Percentiles rank a stretch among this genome's conserved stretches.
phyloP scores from a whole-genome alignment of 1,284 basidiomycete species.

The Heterobasidion irregulare region DNA sequence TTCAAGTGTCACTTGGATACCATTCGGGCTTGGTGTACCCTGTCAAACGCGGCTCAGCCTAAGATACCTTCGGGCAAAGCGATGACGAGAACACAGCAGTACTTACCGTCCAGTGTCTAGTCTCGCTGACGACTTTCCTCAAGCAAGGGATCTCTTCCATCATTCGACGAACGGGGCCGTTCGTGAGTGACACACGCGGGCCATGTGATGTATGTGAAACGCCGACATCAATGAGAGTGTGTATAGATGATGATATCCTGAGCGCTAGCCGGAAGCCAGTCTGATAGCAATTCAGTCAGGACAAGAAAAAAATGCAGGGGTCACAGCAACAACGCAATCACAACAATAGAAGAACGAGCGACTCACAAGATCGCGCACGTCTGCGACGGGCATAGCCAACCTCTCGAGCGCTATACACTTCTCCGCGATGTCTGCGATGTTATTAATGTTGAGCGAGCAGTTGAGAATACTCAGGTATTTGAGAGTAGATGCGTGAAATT shows the following conservation, averaged over 20 bases:
- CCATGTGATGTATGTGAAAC: constrained; percentile 36
- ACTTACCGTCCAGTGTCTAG: constrained; percentile 51
- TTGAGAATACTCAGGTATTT: constrained; percentile 38
- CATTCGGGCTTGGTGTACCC: not conserved
- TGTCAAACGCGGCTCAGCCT: not conserved
- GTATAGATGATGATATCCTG: constrained; percentile 29
- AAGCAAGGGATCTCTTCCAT: constrained; percentile 34
- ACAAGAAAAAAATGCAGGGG: not conserved
- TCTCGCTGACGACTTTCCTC: constrained; percentile 41
- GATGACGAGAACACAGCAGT: not conserved
- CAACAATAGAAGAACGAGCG: not conserved
- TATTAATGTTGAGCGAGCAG: constrained; percentile 30
- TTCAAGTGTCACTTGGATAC: not conserved
- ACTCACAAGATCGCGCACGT: constrained; percentile 40
- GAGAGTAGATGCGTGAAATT: constrained; percentile 35
- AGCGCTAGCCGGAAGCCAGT: constrained; percentile 23
- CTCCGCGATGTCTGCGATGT: constrained; percentile 32
- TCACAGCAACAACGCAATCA: not conserved
- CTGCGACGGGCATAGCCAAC: constrained; percentile 39
- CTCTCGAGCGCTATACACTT: constrained; percentile 38
- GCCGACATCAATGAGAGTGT: constrained; percentile 38
- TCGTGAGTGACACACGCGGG: constrained; percentile 30
- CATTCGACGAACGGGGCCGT: constrained; percentile 32
- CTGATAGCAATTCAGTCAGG: constrained; percentile 9
- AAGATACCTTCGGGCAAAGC: not conserved